Conservation (phyloP, 176 grass and related monocot genomes). For the Guadua angustifolia region DNA sequence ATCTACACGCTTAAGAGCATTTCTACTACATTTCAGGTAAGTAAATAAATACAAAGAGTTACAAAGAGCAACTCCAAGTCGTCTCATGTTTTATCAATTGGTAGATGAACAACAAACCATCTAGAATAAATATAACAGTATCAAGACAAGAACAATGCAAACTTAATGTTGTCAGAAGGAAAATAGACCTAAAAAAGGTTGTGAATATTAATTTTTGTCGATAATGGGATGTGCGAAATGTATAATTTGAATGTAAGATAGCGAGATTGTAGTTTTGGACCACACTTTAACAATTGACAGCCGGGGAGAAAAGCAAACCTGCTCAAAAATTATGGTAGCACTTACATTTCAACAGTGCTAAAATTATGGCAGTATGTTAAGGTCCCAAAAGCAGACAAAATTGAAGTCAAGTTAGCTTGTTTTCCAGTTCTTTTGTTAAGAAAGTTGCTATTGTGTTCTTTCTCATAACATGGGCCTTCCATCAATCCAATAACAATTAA, state of each 20-base stretch:
- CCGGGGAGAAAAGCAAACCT: not conserved
- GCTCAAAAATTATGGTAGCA: not conserved
- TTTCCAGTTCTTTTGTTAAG: not conserved
- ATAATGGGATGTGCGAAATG: not conserved
- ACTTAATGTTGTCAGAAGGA: not conserved
- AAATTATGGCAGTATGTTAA: conserved; percentile 19
- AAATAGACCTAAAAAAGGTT: not conserved
- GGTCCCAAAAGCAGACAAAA: conserved; percentile 1
- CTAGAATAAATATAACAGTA: not conserved
- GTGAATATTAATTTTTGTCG: not conserved
- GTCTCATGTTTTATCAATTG: conserved; percentile 4
- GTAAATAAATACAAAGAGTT: conserved; percentile 1
- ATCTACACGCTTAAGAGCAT: conserved; percentile 13
- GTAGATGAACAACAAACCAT: not conserved
- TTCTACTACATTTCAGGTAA: not conserved
- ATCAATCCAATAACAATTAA: not conserved
- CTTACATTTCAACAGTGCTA: not conserved
- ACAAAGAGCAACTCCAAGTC: conserved; percentile 8
- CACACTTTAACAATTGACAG: not conserved
- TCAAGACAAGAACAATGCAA: not conserved
- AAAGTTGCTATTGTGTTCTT: not conserved
- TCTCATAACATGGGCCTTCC: not conserved
- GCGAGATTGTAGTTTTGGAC: not conserved
- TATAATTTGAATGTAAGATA: conserved; percentile 20
- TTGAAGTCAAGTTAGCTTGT: not conserved